Percentiles rank a stretch among this genome's conserved stretches.
Evolutionary conservation across 352 stramenopile species (phyloP).

Genomic region (Globisporangium viniferum): DNA sequence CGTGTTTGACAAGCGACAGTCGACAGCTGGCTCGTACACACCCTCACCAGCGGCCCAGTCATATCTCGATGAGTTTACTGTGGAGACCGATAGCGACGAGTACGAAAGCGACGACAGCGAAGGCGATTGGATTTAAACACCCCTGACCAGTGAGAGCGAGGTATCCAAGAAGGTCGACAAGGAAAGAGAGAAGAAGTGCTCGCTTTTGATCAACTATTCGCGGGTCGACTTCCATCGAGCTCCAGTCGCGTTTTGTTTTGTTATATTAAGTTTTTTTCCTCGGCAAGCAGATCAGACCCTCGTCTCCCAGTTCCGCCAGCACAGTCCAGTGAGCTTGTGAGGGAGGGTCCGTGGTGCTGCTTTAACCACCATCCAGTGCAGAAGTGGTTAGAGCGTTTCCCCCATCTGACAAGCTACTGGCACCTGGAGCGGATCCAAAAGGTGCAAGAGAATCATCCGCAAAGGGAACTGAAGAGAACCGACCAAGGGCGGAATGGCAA

Average conservation of each 20-base stretch:
- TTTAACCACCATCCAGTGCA: not conserved
- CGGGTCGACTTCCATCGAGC: not conserved
- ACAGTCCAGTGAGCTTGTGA: not conserved
- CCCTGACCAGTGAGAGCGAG: not conserved
- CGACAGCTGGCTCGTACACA: slow-evolving; percentile 30
- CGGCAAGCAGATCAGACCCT: not conserved
- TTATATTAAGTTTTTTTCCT: slow-evolving; percentile 15
- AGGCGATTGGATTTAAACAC: slow-evolving; percentile 67
- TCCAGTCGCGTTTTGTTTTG: slow-evolving; percentile 12
- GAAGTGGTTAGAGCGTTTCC: not conserved
- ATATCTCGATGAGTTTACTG: slow-evolving; percentile 32
- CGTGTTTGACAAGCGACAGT: slow-evolving; percentile 33
- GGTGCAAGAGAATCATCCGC: not conserved
- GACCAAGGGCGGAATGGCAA: not conserved
- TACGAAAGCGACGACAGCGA: slow-evolving; percentile 66
- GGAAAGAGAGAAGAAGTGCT: not conserved
- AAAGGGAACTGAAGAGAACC: slow-evolving; percentile 1
- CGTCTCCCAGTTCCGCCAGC: not conserved
- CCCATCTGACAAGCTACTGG: not conserved
- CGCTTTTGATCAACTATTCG: slow-evolving; percentile 1
- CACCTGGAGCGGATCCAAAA: not conserved
- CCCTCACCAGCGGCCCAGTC: slow-evolving; percentile 31
- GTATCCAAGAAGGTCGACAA: not conserved
- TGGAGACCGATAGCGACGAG: slow-evolving; percentile 45
- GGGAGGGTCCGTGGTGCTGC: not conserved